Base-by-base conservation (phyloP, 495 filamentous ascomycete genomes). In the Xylaria scruposa region DNA sequence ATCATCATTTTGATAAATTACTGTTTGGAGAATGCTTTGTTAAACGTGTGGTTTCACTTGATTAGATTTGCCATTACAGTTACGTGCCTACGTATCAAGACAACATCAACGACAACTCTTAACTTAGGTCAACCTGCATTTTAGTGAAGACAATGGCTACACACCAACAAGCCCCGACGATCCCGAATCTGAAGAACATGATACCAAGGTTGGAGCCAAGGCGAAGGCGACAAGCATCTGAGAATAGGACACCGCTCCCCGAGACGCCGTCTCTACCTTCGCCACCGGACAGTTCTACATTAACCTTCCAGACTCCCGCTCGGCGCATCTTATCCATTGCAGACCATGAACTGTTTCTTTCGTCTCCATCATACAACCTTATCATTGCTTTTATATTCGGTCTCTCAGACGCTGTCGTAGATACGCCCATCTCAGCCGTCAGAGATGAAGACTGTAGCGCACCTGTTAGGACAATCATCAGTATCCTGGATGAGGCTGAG, bases 321-420 rank as follows among this genome's bases (percentile, higher is more conserved):
- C 87, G 95, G 61, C 89, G 94, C 9, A 97, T 99, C 66, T 82
- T 98, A 31, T 93, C 94, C 4, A 81, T 83, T 2, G 81, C 88
- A 56, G 97, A 99, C 76, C 95, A 96, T 78, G 87, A 92, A 17
- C 81, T 93, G 8, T 99, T 97, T 78, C 86, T 93, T 10, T 81
- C 88, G 15, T 98, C 95, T 0, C 87, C 91, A 0, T 93, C 95
- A 8, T 92, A 95, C 78, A 85, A 81, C 4, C 89, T 98, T 7
- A 84, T 99, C 64, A 78, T 92, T 29, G 88, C 91, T 24, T 99
- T 97, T 77, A 87, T 97, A 72, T 97, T 97, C 76, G 87, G 88
- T 42, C 90, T 98, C 51, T 90, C 94, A 51, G 94, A 98, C 71
- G 89, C 92, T 0, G 93, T 97, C 51, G 84, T 90, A 67, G 93